These are phyloP conservation scores for Terana coerulea DNA, from an alignment of 768 basidiomycete genomes.

Conservation along the genomic window DNA sequence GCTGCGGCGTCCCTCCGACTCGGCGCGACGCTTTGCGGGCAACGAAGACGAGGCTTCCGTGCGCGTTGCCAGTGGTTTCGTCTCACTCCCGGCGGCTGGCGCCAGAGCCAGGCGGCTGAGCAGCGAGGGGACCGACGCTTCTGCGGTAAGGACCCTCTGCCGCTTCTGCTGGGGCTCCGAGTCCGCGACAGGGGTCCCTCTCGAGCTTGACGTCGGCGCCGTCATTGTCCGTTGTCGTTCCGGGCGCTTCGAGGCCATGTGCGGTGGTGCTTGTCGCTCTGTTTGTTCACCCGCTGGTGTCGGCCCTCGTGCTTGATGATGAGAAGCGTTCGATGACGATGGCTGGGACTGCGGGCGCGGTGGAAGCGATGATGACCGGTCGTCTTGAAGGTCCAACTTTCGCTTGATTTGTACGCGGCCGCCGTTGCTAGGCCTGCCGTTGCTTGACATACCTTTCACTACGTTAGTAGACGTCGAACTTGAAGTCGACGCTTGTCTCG, in stretches of 20 bases:
- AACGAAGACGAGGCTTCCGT: conserved; percentile 14
- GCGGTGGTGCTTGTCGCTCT: neutral
- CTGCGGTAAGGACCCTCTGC: conserved; percentile 4
- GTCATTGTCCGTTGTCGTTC: neutral
- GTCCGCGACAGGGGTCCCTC: neutral
- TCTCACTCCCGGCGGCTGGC: neutral
- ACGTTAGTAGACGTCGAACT: conserved; percentile 9
- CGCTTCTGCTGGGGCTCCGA: conserved; percentile 1
- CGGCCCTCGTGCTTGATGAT: no score
- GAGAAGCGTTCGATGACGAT: no score
- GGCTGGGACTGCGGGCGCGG: no score
- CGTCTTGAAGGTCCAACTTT: conserved; percentile 13
- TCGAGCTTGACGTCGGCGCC: conserved; percentile 3
- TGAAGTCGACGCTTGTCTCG: conserved; percentile 1
- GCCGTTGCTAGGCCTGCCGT: conserved; percentile 11
- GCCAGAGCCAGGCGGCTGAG: conserved; percentile 21
- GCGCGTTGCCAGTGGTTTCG: neutral
- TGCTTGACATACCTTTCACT: conserved; percentile 21
- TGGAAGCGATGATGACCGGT: neutral
- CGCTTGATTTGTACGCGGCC: conserved; percentile 24
- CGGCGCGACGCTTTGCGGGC: conserved; percentile 19
- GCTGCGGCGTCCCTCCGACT: conserved; percentile 4
- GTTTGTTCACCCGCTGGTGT: neutral
- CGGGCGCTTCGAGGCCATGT: neutral
- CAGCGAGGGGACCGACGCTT: conserved; percentile 17